phyloP scores from a whole-genome alignment of 441 rosid genomes.

The Corymbia citriodora region DNA sequence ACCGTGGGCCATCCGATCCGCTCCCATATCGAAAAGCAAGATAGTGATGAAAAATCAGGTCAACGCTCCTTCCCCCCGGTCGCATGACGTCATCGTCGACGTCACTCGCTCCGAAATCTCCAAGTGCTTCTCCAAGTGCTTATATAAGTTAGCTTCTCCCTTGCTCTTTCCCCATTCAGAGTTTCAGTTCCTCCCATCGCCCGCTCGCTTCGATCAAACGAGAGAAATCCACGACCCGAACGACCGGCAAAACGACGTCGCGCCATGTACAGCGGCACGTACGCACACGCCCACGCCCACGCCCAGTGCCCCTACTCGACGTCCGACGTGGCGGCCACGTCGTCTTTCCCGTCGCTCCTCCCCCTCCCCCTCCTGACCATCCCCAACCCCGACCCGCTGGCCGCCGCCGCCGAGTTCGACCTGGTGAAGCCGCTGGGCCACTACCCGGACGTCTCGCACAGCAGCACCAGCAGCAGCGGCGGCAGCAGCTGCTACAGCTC shows the following conservation, averaged over 20 bases:
- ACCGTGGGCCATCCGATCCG: not conserved
- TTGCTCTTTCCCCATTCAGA: not conserved
- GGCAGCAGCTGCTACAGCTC: conserved; percentile 54
- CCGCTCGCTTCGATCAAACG: not conserved
- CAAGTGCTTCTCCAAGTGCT: not conserved
- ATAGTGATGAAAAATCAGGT: conserved; percentile 8
- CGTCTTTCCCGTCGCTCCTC: conserved; percentile 20
- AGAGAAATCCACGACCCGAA: not conserved
- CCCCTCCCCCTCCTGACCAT: conserved; percentile 17
- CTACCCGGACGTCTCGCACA: conserved; percentile 16
- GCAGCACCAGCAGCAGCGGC: conserved; percentile 22
- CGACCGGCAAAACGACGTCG: conserved; percentile 22
- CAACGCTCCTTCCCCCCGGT: conserved; percentile 19
- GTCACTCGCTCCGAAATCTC: conserved; percentile 18
- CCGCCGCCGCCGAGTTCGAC: conserved; percentile 12
- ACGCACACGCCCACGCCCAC: conserved; percentile 24
- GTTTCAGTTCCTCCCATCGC: not conserved
- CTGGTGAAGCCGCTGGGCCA: not conserved
- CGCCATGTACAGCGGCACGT: conserved; percentile 15
- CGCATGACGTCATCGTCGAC: conserved; percentile 32
- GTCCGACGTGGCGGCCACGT: not conserved
- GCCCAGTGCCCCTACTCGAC: conserved; percentile 4
- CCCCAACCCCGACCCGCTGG: conserved; percentile 25
- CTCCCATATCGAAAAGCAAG: not conserved
- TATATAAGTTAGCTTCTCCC: conserved; percentile 12